Conservation (phyloP, 257 asterid species). For the Solanum peruvianum region DNA sequence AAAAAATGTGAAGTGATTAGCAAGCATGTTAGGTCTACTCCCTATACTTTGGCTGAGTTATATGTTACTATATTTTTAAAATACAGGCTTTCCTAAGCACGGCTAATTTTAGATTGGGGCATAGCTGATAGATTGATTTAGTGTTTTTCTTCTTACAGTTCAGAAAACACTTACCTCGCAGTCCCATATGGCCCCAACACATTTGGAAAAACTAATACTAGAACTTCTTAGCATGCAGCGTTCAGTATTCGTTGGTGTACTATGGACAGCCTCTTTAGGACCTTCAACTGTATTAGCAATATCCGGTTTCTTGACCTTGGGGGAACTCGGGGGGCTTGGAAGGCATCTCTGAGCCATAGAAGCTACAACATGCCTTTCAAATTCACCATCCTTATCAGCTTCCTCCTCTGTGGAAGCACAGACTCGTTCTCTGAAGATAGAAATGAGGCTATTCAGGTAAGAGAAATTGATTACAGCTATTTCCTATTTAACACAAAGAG, state of each 20-base stretch:
- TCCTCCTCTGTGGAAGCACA: constrained; percentile 66
- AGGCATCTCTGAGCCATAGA: constrained; percentile 41
- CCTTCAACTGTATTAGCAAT: constrained; percentile 17
- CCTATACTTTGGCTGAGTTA: not conserved
- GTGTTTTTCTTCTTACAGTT: not conserved
- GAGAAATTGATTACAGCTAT: not conserved
- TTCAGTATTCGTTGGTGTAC: constrained; percentile 56
- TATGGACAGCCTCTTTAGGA: constrained; percentile 27
- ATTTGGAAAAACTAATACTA: constrained; percentile 75
- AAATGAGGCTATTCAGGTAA: not conserved
- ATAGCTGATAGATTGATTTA: not conserved
- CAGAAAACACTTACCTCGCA: constrained; percentile 41
- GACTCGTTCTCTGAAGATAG: constrained; percentile 63
- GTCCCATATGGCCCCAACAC: constrained; percentile 57
- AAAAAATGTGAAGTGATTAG: not conserved
- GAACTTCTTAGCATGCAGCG: constrained; percentile 77
- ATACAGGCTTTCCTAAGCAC: not conserved
- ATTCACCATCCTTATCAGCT: constrained; percentile 27
- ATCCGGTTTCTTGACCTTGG: constrained; percentile 26
- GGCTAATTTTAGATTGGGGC: not conserved
- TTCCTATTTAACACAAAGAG: not conserved
- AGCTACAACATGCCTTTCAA: constrained; percentile 24
- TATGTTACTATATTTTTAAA: not conserved
- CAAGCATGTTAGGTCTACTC: not conserved
- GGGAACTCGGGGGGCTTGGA: constrained; percentile 44